These are phyloP conservation scores for Neoboletus subvelutipes DNA, from an alignment of 768 basidiomycete species.

Conservation along the genomic window DNA sequence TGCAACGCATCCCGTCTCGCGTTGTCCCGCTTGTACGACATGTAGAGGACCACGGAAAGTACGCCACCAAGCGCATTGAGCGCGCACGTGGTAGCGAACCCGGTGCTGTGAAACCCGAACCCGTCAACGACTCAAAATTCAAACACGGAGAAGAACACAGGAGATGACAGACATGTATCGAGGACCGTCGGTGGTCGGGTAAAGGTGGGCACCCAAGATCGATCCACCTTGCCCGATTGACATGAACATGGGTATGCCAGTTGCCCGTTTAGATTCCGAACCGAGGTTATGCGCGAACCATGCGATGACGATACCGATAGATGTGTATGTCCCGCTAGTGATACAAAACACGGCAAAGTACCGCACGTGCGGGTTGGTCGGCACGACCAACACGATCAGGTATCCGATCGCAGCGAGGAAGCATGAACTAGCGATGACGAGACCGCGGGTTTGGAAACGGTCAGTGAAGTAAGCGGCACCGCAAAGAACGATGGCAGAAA, in stretches of 20 bases:
- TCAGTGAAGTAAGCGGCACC: conserved; percentile 63
- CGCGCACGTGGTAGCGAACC: conserved; percentile 53
- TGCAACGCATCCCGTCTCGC: conserved; percentile 48
- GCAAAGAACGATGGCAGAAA: conserved; percentile 63
- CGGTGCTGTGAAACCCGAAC: conserved; percentile 35
- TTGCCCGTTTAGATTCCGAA: conserved; percentile 74
- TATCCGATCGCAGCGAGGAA: conserved; percentile 46
- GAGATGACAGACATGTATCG: conserved; percentile 50
- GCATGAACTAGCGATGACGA: conserved; percentile 33
- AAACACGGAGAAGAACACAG: neutral
- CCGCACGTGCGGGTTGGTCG: conserved; percentile 54
- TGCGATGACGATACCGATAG: conserved; percentile 70
- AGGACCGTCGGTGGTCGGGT: conserved; percentile 62
- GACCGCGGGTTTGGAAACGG: conserved; percentile 58
- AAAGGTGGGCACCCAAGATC: conserved; percentile 72
- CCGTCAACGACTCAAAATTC: neutral
- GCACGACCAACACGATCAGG: conserved; percentile 56
- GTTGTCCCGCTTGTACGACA: conserved; percentile 65
- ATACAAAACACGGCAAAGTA: conserved; percentile 82
- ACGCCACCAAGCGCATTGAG: conserved; percentile 17
- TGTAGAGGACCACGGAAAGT: conserved; percentile 47
- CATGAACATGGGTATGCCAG: conserved; percentile 78
- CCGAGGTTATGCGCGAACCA: conserved; percentile 82
- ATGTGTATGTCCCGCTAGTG: conserved; percentile 73
- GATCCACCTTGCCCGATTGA: conserved; percentile 79